These are phyloP conservation scores for Picea sitchensis DNA, from an alignment of 75 land plant genomes.

Conservation along the genomic window DNA sequence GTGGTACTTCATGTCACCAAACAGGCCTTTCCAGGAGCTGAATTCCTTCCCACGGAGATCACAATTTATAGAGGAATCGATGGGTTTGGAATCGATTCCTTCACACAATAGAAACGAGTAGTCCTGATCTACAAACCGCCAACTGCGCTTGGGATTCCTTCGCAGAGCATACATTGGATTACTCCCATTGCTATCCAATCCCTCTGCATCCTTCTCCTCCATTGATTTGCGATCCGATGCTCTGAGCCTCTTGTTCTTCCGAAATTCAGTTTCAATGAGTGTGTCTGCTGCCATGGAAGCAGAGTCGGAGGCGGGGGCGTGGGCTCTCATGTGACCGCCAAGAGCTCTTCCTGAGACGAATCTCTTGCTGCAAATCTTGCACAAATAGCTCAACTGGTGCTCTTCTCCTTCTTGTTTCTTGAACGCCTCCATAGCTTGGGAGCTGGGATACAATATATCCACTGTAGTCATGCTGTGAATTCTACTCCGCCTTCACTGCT, in stretches of 20 bases:
- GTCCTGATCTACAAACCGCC: slow-evolving; percentile 8
- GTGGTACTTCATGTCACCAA: background rate
- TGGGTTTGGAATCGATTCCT: background rate
- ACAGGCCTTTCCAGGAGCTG: background rate
- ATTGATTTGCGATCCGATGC: background rate
- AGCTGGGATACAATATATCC: background rate
- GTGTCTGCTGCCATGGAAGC: slow-evolving; percentile 1
- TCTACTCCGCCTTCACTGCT: slow-evolving; percentile 1
- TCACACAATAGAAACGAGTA: background rate
- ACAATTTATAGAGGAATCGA: background rate
- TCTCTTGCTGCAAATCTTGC: slow-evolving; percentile 61
- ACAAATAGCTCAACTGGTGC: slow-evolving; percentile 13
- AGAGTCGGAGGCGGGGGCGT: slow-evolving; percentile 48
- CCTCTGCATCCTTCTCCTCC: background rate
- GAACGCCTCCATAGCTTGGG: background rate
- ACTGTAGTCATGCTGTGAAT: slow-evolving; percentile 6
- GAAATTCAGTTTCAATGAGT: slow-evolving; percentile 4
- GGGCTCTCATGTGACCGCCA: slow-evolving; percentile 79
- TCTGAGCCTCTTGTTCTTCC: background rate
- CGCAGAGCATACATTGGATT: background rate
- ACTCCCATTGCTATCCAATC: too few relatives aligned
- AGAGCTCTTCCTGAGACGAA: slow-evolving; percentile 62
- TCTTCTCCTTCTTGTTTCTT: background rate
- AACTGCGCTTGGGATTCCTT: slow-evolving; percentile 11
- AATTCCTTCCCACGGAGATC: background rate